A percentile compares a stretch with the other conserved stretches of the same genome.
Conservation (phyloP, 1,139 yeast species). For the Fermentozyma sake region DNA sequence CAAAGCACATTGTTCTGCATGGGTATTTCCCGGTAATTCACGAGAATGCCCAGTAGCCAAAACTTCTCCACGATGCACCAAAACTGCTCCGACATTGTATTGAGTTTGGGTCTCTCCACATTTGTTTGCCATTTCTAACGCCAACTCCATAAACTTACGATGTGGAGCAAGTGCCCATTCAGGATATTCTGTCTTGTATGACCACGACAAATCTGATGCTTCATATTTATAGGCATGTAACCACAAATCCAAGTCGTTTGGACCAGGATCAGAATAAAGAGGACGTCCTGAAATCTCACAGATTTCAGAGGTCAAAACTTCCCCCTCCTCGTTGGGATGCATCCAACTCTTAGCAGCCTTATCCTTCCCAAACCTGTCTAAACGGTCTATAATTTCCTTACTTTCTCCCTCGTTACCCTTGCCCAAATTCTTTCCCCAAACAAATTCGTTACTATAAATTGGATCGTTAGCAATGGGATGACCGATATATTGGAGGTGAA, state of each 20-base stretch:
- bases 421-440: slow-evolving; percentile 71
- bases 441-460: slow-evolving; percentile 57
- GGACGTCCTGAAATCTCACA: slow-evolving; percentile 73
- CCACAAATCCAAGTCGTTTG: slow-evolving; percentile 82
- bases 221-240: slow-evolving; percentile 81
- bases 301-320: slow-evolving; percentile 47
- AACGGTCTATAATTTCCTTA: slow-evolving; percentile 37
- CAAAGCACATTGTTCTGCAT: slow-evolving; percentile 94
- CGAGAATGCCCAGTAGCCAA: slow-evolving; percentile 83
- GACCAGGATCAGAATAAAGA: slow-evolving; percentile 82
- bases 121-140: slow-evolving; percentile 71
- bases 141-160: slow-evolving; percentile 53
- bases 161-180: slow-evolving; percentile 77
- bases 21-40: slow-evolving; percentile 93
- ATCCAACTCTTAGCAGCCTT: slow-evolving; percentile 67
- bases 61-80: slow-evolving; percentile 63
- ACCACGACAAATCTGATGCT: slow-evolving; percentile 59
- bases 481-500: slow-evolving; percentile 83
- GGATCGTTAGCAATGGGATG: slow-evolving; percentile 96
- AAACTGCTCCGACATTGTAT: slow-evolving; percentile 88
- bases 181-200: slow-evolving; percentile 75
- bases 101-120: slow-evolving; percentile 85
- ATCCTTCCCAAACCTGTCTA: slow-evolving; percentile 68
- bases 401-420: slow-evolving; percentile 47
- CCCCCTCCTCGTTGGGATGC: slow-evolving; percentile 56